These are phyloP conservation scores for Dictyostelium citrinum DNA, from an alignment of 78 protist genomes.

Conservation along the genomic window DNA sequence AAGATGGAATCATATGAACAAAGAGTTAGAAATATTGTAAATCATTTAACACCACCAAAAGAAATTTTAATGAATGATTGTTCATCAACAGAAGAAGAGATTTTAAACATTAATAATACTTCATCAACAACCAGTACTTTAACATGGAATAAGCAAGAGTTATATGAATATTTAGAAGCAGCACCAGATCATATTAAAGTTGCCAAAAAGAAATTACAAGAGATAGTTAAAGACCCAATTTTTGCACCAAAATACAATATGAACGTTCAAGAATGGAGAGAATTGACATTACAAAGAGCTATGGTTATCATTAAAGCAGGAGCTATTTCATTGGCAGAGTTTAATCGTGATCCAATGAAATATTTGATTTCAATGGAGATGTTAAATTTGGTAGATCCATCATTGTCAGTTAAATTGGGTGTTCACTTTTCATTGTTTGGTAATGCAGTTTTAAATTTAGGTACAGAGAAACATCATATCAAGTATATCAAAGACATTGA, in stretches of 20 bases:
- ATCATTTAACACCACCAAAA: constrained; percentile 16
- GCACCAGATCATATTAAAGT: constrained; percentile 18
- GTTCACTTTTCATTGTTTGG: constrained; percentile 84
- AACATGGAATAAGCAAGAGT: constrained; percentile 66
- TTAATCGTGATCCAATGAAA: constrained; percentile 77
- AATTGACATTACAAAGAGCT: constrained; percentile 67
- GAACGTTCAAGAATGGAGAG: constrained; percentile 58
- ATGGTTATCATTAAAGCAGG: constrained; percentile 28
- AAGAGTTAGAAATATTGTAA: constrained; percentile 25
- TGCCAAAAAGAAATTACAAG: not conserved
- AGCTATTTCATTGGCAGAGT: constrained; percentile 47
- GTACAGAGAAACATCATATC: constrained; percentile 80
- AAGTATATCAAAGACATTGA: constrained; percentile 83
- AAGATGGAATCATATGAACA: not conserved
- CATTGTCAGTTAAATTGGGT: constrained; percentile 78
- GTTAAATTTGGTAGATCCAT: constrained; percentile 28
- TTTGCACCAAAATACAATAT: constrained; percentile 71
- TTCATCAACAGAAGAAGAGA: not conserved
- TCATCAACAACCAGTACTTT: not conserved
- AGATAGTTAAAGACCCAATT: constrained; percentile 63
- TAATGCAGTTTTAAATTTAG: constrained; percentile 74
- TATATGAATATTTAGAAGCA: constrained; percentile 27
- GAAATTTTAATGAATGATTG: not conserved
- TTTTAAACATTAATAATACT: not conserved
- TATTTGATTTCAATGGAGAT: constrained; percentile 54